Evolutionary conservation across 2,329 filamentous ascomycete genomes (phyloP).

Genomic region (Trichoderma pleuroti): DNA sequence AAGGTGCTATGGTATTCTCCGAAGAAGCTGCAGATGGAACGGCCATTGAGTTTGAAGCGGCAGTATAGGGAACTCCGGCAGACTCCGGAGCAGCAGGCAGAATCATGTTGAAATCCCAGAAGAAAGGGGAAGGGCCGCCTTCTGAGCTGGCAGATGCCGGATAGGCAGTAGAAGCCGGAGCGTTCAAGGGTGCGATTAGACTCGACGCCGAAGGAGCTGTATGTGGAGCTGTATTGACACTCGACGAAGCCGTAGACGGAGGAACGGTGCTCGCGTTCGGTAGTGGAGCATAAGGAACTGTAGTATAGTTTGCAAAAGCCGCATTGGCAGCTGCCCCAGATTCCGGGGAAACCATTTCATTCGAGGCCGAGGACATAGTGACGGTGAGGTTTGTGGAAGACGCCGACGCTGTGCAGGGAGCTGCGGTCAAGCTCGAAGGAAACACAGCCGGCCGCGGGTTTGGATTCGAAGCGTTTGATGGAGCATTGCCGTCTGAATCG

Average conservation of each 20-base stretch:
- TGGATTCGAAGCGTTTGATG: neutral
- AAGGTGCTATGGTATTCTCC: neutral
- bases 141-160: neutral
- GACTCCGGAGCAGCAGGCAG: neutral
- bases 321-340: neutral
- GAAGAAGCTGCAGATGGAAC: neutral
- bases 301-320: neutral
- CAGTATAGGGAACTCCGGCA: neutral
- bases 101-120: neutral
- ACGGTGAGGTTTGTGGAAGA: neutral
- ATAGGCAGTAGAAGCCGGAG: neutral
- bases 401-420: neutral
- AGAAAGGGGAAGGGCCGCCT: neutral
- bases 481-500: neutral
- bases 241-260: neutral
- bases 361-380: neutral
- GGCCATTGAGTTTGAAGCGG: neutral
- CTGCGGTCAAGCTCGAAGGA: neutral
- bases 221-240: neutral
- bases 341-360: neutral
- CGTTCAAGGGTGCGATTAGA: neutral
- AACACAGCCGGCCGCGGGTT: too few relatives aligned
- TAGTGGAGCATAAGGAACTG: neutral
- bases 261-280: neutral
- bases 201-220: neutral